A percentile compares a stretch with the other conserved stretches of the same genome.
Evolutionary conservation across 306 rosid genomes (phyloP).

Genomic region (Trifolium repens): DNA sequence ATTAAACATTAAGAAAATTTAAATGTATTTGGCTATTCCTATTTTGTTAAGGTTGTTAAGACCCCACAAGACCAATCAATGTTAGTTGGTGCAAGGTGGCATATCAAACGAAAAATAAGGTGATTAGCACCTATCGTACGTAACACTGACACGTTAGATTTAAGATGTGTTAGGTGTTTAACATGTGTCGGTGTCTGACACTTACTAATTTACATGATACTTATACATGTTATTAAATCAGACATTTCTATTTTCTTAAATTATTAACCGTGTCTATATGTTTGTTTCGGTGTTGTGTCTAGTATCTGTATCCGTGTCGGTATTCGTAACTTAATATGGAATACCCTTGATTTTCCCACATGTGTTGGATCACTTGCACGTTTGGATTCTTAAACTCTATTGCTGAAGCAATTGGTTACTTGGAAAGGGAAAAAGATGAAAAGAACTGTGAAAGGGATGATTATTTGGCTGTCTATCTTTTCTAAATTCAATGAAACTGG

Average conservation of each 20-base stretch:
- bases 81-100: conserved; percentile 36
- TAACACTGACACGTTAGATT: not conserved
- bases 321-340: not conserved
- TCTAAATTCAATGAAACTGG: conserved; percentile 42
- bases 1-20: conserved; percentile 47
- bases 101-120: conserved; percentile 33
- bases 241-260: not conserved
- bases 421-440: conserved; percentile 15
- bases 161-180: not conserved
- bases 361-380: conserved; percentile 26
- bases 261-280: not conserved
- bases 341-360: conserved; percentile 5
- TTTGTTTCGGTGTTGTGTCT: not conserved
- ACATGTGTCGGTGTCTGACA: not conserved
- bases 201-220: not conserved
- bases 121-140: not conserved
- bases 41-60: conserved; percentile 43
- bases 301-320: not conserved
- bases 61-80: conserved; percentile 47
- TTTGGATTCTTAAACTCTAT: conserved; percentile 15
- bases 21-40: conserved; percentile 27
- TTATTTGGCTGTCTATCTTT: conserved; percentile 31
- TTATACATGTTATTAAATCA: not conserved
- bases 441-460: conserved; percentile 41
- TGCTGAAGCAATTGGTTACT: conserved; percentile 25